These are phyloP conservation scores for Spathaspora sp. DNA, from an alignment of 805 yeast genomes.

Conservation along the genomic window DNA sequence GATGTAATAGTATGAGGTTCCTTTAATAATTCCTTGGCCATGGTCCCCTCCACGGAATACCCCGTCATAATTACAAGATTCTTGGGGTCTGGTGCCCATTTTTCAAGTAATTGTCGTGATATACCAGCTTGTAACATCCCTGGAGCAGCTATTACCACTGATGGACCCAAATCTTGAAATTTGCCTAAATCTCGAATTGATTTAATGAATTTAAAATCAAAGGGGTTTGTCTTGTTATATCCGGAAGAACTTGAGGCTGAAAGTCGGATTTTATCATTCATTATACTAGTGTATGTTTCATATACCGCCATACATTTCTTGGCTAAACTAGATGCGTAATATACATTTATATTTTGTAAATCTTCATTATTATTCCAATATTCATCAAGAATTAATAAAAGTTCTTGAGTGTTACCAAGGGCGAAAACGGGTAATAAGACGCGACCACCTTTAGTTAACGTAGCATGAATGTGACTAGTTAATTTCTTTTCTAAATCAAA, in stretches of 20 bases:
- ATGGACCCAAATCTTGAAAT: constrained; percentile 91
- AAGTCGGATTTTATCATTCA: constrained; percentile 88
- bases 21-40: constrained; percentile 85
- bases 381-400: constrained; percentile 85
- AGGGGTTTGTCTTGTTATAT: constrained; percentile 59
- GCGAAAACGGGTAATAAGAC: constrained; percentile 94
- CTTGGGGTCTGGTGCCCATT: constrained; percentile 96
- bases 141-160: constrained; percentile 94
- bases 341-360: constrained; percentile 75
- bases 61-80: constrained; percentile 89
- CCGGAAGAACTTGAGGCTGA: constrained; percentile 30
- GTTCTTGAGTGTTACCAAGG: constrained; percentile 93
- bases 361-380: constrained; percentile 88
- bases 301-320: constrained; percentile 96
- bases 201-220: constrained; percentile 80
- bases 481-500: constrained; percentile 78
- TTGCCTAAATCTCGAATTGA: constrained; percentile 75
- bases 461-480: constrained; percentile 78
- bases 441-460: constrained; percentile 84
- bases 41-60: constrained; percentile 96
- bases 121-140: constrained; percentile 98
- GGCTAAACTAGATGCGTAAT: constrained; percentile 90
- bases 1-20: constrained; percentile 93
- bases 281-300: constrained; percentile 94
- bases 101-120: constrained; percentile 83